These are phyloP conservation scores for Agaricus blazei DNA, from an alignment of 768 basidiomycete species.

Conservation along the genomic window DNA sequence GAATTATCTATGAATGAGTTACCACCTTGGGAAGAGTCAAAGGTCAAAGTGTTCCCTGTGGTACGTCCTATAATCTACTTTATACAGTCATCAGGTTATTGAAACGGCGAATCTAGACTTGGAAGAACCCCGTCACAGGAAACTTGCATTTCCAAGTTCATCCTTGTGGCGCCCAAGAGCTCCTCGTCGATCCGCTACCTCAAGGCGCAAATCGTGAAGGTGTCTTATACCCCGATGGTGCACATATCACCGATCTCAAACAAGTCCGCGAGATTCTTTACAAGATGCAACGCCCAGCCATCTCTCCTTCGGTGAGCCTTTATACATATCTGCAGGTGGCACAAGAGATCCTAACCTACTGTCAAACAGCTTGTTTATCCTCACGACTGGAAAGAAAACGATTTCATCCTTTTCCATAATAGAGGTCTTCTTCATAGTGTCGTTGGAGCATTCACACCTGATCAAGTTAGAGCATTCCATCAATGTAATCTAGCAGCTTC, in stretches of 20 bases:
- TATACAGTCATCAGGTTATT: too few relatives aligned
- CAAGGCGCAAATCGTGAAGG: slow-evolving; percentile 48
- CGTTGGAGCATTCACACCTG: slow-evolving; percentile 66
- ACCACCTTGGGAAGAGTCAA: slow-evolving; percentile 72
- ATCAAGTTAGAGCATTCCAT: slow-evolving; percentile 72
- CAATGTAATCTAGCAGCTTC: slow-evolving; percentile 87
- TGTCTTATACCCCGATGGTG: slow-evolving; percentile 82
- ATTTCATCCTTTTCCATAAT: slow-evolving; percentile 85
- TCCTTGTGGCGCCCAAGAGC: slow-evolving; percentile 65
- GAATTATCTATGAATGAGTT: slow-evolving; percentile 62
- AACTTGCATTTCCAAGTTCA: slow-evolving; percentile 87
- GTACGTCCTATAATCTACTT: slow-evolving; percentile 17
- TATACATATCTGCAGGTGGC: neutral
- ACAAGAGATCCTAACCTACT: neutral
- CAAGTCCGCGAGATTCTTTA: slow-evolving; percentile 73
- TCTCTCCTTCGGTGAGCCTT: slow-evolving; percentile 64
- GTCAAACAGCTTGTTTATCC: slow-evolving; percentile 67
- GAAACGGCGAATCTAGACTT: slow-evolving; percentile 41
- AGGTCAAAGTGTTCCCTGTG: slow-evolving; percentile 66
- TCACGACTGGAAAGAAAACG: slow-evolving; percentile 76
- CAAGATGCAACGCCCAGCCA: slow-evolving; percentile 85
- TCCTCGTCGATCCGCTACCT: slow-evolving; percentile 72
- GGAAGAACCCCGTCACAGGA: slow-evolving; percentile 90
- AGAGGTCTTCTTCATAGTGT: slow-evolving; percentile 78
- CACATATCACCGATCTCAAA: slow-evolving; percentile 65